Conservation (phyloP, 257 asterid species). For the Cruciata laevipes region DNA sequence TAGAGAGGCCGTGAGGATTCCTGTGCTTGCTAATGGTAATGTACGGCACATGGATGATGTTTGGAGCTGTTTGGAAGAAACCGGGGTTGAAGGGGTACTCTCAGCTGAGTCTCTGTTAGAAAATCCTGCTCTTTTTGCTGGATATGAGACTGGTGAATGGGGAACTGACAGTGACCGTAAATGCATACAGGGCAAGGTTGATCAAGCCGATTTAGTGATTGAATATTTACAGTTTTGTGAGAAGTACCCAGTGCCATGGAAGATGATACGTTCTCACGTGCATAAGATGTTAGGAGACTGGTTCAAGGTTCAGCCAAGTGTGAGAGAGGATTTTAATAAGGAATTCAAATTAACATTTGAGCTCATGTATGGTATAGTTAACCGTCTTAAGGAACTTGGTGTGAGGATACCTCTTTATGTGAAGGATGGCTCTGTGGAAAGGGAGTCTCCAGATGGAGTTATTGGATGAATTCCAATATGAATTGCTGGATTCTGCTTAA, state of each 20-base stretch:
- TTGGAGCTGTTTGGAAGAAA: slow-evolving; percentile 56
- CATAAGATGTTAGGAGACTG: slow-evolving; percentile 91
- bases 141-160: slow-evolving; percentile 76
- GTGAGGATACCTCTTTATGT: slow-evolving; percentile 58
- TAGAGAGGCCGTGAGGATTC: slow-evolving; percentile 70
- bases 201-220: slow-evolving; percentile 63
- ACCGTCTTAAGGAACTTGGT: slow-evolving; percentile 61
- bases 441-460: slow-evolving; percentile 22
- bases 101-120: slow-evolving; percentile 93
- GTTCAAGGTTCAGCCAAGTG: slow-evolving; percentile 67
- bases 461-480: slow-evolving; percentile 15
- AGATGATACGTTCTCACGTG: slow-evolving; percentile 88
- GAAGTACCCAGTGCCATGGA: slow-evolving; percentile 91
- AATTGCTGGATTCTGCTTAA: neutral
- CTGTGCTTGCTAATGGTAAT: slow-evolving; percentile 92
- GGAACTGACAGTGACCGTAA: slow-evolving; percentile 29
- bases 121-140: slow-evolving; percentile 92
- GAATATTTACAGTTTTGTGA: slow-evolving; percentile 77
- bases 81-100: slow-evolving; percentile 78
- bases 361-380: slow-evolving; percentile 57
- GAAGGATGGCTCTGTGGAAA: slow-evolving; percentile 23
- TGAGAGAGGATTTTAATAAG: slow-evolving; percentile 66
- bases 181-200: slow-evolving; percentile 43
- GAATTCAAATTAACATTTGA: slow-evolving; percentile 70
- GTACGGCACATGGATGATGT: slow-evolving; percentile 73